Evolutionary conservation across 305 asterid species (phyloP), one percentile per base, ranked within the genome.

Genomic region (Euphrasia arctica): DNA sequence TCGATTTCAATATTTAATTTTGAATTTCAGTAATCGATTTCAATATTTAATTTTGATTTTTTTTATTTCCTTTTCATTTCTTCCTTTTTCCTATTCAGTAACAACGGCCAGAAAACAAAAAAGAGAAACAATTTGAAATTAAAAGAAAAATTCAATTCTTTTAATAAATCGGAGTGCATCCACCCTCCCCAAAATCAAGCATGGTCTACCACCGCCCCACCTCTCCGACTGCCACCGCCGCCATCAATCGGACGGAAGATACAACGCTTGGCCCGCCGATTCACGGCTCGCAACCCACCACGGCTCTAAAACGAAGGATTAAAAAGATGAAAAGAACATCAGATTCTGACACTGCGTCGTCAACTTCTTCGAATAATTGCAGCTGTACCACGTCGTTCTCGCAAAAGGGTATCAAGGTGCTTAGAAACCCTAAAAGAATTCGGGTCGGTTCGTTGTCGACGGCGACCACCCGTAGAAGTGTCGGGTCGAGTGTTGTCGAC

Each of bases 371-470:
- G 22, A 67, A 80, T 29, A 68, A 74, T 71, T 75, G 70, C 14
- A 58, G 70, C 55, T 71, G 67, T 18, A 43, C 65, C 63, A 39
- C 81, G 58, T 69, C 83, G 49, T 25, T 12, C 72, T 56, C 74
- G 60, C 81, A 75, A 39, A 68, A 80, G 71, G 87, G 94, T 28
- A 42, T 88, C 80, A 79, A 70, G 84, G 69, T 91, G 70, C 73
- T 62, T 0, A 71, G 83, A 77, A 75, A 64, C 74, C 83, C 81
- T 56, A 75, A 62, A 55, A 76, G 77, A 75, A 54, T 77, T 5
- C 63, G 80, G 32, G 71, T 79, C 63, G 83, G 86, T 67, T 68
- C 83, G 47, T 48, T 54, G 59, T 12, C 64, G 9, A 41, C 60
- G 72, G 54, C 57, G 11, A 12, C 54, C 0, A 0, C 60, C 49